A percentile compares a stretch with the other conserved stretches of the same genome.
Conservation (phyloP, 768 basidiomycete species). For the Trametes sanguinea region DNA sequence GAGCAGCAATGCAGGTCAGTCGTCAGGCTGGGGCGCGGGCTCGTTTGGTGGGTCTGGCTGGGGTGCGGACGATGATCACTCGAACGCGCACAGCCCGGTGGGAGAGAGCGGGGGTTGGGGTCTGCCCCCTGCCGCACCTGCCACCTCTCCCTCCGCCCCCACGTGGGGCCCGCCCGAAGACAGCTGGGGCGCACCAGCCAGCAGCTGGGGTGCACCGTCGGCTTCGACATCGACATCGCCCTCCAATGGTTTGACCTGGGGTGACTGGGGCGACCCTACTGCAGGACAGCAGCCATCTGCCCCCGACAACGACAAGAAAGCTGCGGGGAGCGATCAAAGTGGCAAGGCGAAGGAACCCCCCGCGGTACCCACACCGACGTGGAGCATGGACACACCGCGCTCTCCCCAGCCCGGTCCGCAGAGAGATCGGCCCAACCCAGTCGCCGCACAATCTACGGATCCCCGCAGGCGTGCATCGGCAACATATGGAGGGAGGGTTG, state of each 20-base stretch:
- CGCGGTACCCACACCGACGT: background rate
- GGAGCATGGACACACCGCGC: background rate
- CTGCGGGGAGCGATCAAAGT: background rate
- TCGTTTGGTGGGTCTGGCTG: background rate
- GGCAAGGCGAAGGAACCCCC: background rate
- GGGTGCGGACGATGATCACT: background rate
- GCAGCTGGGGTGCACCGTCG: no score
- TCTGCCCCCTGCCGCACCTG: background rate
- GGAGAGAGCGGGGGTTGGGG: background rate
- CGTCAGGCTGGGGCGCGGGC: background rate
- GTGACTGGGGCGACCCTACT: background rate
- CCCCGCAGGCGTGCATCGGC: background rate
- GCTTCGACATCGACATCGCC: no score
- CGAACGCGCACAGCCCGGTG: background rate
- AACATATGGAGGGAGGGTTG: background rate
- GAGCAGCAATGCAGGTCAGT: background rate
- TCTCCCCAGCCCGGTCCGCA: conserved; percentile 4
- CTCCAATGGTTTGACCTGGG: no score
- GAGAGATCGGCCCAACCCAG: background rate
- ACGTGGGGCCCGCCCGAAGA: background rate
- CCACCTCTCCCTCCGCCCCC: background rate
- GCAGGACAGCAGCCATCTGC: background rate
- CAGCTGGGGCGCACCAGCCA: no score
- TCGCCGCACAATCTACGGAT: background rate
- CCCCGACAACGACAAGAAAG: background rate